Evolutionary conservation across 768 basidiomycete species (phyloP).

Genomic region (Podaxis sp.): DNA sequence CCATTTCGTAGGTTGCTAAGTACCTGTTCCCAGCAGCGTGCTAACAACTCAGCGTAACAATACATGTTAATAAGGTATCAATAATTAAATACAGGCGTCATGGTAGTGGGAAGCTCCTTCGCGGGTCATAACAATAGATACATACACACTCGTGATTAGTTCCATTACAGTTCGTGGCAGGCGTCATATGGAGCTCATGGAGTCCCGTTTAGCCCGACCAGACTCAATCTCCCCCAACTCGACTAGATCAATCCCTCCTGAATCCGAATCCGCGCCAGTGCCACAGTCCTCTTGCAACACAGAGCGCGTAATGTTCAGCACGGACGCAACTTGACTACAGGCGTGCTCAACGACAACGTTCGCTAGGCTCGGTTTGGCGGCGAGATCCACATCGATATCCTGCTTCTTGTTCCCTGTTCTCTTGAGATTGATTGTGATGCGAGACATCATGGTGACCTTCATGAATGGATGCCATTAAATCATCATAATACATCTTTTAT

Average conservation of each 20-base stretch:
- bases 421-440: conserved; percentile 62
- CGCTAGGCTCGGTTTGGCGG: not conserved
- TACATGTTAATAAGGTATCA: too few species aligned
- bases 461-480: not conserved
- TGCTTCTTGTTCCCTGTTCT: conserved; percentile 33
- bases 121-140: not conserved
- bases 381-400: conserved; percentile 6
- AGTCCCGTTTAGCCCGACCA: not conserved
- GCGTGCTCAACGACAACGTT: not conserved
- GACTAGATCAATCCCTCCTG: not conserved
- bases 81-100: not conserved
- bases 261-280: not conserved
- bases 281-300: not conserved
- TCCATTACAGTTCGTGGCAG: not conserved
- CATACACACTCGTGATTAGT: not conserved
- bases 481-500: not conserved
- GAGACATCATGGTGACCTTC: conserved; percentile 66
- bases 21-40: too few species aligned
- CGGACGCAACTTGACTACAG: not conserved
- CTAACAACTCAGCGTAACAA: too few species aligned
- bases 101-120: not conserved
- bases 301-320: not conserved
- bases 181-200: not conserved
- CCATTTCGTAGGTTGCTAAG: too few species aligned
- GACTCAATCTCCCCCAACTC: not conserved